Evolutionary conservation across 192 early-diverging fungal genomes (phyloP), one percentile per base, ranked within the genome.

Genomic region (Phycomyces nitens): DNA sequence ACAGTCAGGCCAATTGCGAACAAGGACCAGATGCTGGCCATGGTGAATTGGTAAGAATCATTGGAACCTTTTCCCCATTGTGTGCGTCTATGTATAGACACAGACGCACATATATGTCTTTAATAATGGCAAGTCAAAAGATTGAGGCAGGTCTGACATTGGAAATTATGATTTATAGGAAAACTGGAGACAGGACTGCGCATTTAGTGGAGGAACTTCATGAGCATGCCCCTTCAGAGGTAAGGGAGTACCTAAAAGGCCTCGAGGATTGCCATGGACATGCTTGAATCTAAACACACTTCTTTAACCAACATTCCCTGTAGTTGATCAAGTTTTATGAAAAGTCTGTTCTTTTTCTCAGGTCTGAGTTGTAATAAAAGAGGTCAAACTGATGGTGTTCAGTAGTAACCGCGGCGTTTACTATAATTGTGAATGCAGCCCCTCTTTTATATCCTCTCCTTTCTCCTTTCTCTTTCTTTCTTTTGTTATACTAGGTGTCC

Each of bases 271-370:
- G 20, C 18, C 38, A 38, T 16, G 27, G 22, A 56, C 6, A 56
- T 9, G 29, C 24, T 23, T 12, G 34, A 27, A 24, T 23, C 16
- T 34, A 29, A 2, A 38, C 34, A 38, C 15, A 38, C 3, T 8
- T 41, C 16, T 16, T 41, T 16, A 14, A 38, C 26, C 12, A 3
- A n/a, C 21, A 9, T 62, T 20, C 34, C 2, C 15, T 14, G 11
- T 63, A 63, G 61, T 41, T 63, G 39, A 63, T 63, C 18, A 20
- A 20, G 14, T 63, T 53, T 41, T 63, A 63, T 27, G 61, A 63
- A 24, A 34, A 40, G 14, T 42, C 18, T 29, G 24, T 63, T 24
- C 49, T 20, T n/a, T 63, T 63, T 29, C 14, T 23, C 41, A 42
- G 23, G 55, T 56, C 18, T 47, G 44, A 58, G 57, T 58, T 58